Base-by-base conservation (phyloP, 2,329 filamentous ascomycete genomes). In the Bisporella sp. region DNA sequence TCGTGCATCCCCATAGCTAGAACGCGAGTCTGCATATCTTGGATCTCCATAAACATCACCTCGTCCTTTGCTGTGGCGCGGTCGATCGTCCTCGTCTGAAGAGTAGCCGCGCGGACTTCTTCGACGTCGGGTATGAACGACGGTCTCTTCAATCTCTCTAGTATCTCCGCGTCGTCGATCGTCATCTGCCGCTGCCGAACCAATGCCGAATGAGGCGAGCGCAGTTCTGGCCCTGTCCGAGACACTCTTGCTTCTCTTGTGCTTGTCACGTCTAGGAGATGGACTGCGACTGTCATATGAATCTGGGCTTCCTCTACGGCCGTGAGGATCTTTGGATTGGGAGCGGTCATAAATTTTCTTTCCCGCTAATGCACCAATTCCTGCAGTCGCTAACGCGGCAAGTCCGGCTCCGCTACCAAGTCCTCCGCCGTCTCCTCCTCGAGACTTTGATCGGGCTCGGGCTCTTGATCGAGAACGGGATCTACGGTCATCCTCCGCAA, bases 401-500 rank as follows among this genome's bases (percentile, higher is more conserved):
- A 84, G 73, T 32, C 79, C 78, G 4, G 68, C 71, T 5, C 45
- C 45, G 12, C 33, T 40, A 30, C 45, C 42, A 31, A 45, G 28
- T 46, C 74, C 71, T 47, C 70, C 68, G 28, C 72, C 66, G 37
- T 69, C 68, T 32, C 69, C 65, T 45, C 68, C 66, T 46, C 65
- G 62, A 29, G 73, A 74, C 50, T 70, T 67, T 45, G 83, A 85
- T 47, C 81, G 79, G 51, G 78, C 75, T 46, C 84, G 78, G 31
- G 86, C 89, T 45, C 84, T 78, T 29, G 86, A 89, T 43, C 82
- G 81, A 57, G 85, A 89, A 12, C 81, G 79, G 0, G 76, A 80
- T 43, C 67, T 68, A 54, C 69, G 71, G 53, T 63, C 61, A 63
- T 69, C 62, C 41, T 66, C 54, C 64, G 60, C 68, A 65, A 81